Conservation (phyloP, 257 asterid genomes). For the Solanum medicagineum region DNA sequence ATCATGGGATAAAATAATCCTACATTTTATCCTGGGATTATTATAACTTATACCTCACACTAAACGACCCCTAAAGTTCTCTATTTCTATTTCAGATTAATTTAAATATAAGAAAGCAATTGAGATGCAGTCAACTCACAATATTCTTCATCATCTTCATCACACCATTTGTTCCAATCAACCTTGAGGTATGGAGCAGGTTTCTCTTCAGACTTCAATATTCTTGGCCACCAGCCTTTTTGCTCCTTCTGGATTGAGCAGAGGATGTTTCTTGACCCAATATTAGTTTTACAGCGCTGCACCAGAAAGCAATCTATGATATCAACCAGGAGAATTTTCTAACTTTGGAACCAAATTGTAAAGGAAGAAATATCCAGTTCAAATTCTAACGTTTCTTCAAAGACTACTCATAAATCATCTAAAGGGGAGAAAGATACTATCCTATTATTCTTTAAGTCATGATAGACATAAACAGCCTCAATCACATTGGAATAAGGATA, state of each 20-base stretch:
- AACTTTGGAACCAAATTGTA: background rate
- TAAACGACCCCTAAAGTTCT: background rate
- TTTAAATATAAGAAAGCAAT: background rate
- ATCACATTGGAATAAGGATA: background rate
- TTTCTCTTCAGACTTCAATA: constrained; percentile 65
- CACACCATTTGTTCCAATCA: constrained; percentile 92
- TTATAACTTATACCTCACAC: no score
- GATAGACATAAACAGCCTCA: background rate
- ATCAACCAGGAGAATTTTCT: background rate
- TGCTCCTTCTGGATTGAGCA: constrained; percentile 62
- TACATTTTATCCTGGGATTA: no score
- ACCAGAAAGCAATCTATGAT: background rate
- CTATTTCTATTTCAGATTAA: background rate
- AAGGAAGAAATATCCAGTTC: background rate
- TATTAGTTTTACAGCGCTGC: constrained; percentile 74
- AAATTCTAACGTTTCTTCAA: background rate
- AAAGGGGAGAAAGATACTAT: background rate
- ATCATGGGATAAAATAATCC: no score
- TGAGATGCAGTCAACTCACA: constrained; percentile 35
- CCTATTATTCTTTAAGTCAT: background rate
- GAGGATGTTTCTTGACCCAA: constrained; percentile 58
- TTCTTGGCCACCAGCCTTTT: constrained; percentile 80
- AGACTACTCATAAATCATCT: background rate
- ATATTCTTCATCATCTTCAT: constrained; percentile 76
- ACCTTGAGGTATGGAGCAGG: constrained; percentile 81